Conservation (phyloP, 257 asterid species). For the Solanum pimpinellifolium region DNA sequence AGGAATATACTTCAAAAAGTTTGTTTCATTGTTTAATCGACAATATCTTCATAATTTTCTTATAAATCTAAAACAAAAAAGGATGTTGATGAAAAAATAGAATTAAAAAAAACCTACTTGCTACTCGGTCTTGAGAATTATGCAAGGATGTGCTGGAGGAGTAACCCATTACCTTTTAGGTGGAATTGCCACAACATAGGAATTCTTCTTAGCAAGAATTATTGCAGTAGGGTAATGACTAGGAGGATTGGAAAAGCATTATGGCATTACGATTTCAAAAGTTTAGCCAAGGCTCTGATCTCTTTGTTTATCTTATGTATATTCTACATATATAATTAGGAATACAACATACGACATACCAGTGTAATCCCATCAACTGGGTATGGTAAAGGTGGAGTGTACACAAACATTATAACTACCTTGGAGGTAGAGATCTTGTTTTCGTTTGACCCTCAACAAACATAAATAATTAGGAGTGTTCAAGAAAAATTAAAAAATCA, state of each 20-base stretch:
- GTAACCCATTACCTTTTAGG: too few relatives aligned
- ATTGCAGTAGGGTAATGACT: too few relatives aligned
- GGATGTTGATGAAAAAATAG: not conserved
- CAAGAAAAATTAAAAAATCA: not conserved
- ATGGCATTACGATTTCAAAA: too few relatives aligned
- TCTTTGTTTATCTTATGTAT: not conserved
- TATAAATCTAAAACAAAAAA: not conserved
- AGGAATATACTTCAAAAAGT: not conserved
- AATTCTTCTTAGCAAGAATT: too few relatives aligned
- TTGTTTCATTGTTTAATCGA: not conserved
- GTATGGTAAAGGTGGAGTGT: not conserved
- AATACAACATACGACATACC: not conserved
- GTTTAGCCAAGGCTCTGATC: not conserved
- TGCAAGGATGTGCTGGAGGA: not conserved
- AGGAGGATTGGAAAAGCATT: too few relatives aligned
- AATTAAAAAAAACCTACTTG: not conserved
- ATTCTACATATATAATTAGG: not conserved
- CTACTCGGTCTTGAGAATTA: not conserved
- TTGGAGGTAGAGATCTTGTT: not conserved
- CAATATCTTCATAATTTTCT: not conserved
- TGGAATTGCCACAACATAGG: too few relatives aligned
- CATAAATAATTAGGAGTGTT: not conserved
- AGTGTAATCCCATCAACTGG: not conserved
- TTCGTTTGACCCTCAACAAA: not conserved
- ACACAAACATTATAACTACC: not conserved